These are phyloP conservation scores for Aureobasidium sp. DNA, from an alignment of 2,329 filamentous ascomycete species.

Conservation along the genomic window DNA sequence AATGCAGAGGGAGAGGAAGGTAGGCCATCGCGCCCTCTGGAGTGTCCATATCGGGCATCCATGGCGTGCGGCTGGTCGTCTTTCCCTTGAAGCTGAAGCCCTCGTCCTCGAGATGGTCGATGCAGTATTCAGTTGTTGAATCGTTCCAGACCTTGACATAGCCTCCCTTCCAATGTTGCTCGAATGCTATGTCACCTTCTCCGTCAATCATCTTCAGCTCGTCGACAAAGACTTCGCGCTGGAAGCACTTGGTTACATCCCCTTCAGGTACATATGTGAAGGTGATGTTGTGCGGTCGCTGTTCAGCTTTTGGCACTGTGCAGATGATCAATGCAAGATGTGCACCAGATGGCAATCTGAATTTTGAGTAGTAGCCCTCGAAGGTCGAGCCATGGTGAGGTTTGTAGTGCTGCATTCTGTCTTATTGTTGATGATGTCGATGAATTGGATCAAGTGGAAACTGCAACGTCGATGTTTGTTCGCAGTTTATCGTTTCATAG, in stretches of 20 bases:
- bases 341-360: slow-evolving; percentile 36
- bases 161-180: slow-evolving; percentile 32
- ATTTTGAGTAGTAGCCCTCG: slow-evolving; percentile 45
- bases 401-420: slow-evolving; percentile 19
- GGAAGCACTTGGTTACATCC: slow-evolving; percentile 27
- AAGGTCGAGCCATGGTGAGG: slow-evolving; percentile 36
- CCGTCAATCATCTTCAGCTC: slow-evolving; percentile 27
- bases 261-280: slow-evolving; percentile 40
- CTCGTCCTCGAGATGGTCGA: slow-evolving; percentile 18
- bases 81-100: slow-evolving; percentile 34
- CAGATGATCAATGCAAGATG: slow-evolving; percentile 40
- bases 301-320: slow-evolving; percentile 33
- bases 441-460: not conserved
- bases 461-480: not conserved
- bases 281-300: slow-evolving; percentile 35
- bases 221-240: slow-evolving; percentile 35
- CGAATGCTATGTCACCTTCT: slow-evolving; percentile 28
- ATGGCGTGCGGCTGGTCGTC: slow-evolving; percentile 30
- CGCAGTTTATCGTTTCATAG: not conserved
- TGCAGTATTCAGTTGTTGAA: slow-evolving; percentile 29
- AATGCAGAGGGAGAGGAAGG: slow-evolving; percentile 41
- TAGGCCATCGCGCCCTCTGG: slow-evolving; percentile 37
- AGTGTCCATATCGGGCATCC: slow-evolving; percentile 29
- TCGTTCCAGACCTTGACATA: slow-evolving; percentile 28
- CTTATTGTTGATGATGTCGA: not conserved